These are phyloP conservation scores for Platanthera guangdongensis DNA, from an alignment of 106 monocot species.

Conservation along the genomic window DNA sequence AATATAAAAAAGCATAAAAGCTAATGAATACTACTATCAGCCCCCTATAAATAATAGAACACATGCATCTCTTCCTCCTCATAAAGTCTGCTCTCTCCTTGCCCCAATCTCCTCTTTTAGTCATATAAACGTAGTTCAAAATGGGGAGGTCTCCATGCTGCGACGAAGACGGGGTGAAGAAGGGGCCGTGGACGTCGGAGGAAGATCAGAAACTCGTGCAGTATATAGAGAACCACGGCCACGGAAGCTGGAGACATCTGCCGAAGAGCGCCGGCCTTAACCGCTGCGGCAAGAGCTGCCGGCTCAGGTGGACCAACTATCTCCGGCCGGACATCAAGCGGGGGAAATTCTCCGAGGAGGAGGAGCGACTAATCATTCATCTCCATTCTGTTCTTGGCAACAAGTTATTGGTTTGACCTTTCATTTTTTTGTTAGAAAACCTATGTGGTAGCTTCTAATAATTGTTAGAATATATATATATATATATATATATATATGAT, in stretches of 20 bases:
- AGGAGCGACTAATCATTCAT: slow-evolving; percentile 45
- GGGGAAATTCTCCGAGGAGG: slow-evolving; percentile 48
- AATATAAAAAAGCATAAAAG: too few species aligned
- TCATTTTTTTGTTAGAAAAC: too few species aligned
- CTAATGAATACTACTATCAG: too few species aligned
- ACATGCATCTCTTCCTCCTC: too few species aligned
- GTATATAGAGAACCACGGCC: slow-evolving; percentile 39
- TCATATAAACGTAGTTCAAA: too few species aligned
- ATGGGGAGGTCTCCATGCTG: slow-evolving; percentile 61
- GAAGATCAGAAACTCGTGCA: slow-evolving; percentile 46
- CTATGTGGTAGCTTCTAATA: too few species aligned
- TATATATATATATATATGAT: too few species aligned
- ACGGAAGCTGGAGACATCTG: slow-evolving; percentile 42
- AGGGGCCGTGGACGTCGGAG: slow-evolving; percentile 68
- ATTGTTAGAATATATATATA: too few species aligned
- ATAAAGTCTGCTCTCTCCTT: too few species aligned
- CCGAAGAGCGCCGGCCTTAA: slow-evolving; percentile 50
- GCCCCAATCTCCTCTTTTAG: too few species aligned
- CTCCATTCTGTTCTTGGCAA: slow-evolving; percentile 52
- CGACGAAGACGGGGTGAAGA: slow-evolving; percentile 53
- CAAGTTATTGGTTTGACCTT: slow-evolving; percentile 20
- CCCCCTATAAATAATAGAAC: too few species aligned
- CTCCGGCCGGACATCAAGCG: slow-evolving; percentile 53
- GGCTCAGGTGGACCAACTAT: slow-evolving; percentile 63
- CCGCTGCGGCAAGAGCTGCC: slow-evolving; percentile 62